phyloP scores from a whole-genome alignment of 495 filamentous ascomycete genomes.

The Cairneyella variabilis region DNA sequence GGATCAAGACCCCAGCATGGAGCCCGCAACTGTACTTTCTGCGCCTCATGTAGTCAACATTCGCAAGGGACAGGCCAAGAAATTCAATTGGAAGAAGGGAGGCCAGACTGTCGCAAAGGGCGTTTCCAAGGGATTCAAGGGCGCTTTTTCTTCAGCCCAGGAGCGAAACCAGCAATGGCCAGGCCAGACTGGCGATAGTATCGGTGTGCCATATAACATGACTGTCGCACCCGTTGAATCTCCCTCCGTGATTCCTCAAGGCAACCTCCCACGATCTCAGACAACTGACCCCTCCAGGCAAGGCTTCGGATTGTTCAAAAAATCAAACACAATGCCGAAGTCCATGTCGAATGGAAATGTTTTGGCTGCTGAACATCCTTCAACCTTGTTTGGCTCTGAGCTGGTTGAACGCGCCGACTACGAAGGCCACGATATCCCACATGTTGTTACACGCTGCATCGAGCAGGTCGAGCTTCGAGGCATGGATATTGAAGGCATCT shows the following conservation, averaged over 20 bases:
- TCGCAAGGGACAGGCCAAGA: conserved; percentile 85
- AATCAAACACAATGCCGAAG: conserved; percentile 39
- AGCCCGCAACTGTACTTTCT: conserved; percentile 52
- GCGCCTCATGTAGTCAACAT: conserved; percentile 91
- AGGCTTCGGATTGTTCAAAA: conserved; percentile 74
- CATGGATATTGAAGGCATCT: conserved; percentile 98
- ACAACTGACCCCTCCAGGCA: conserved; percentile 31
- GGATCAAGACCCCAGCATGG: conserved; percentile 45
- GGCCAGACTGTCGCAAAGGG: conserved; percentile 90
- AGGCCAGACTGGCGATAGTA: conserved; percentile 48
- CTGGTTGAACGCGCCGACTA: conserved; percentile 80
- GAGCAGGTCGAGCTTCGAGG: conserved; percentile 95
- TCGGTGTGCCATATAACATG: conserved; percentile 60
- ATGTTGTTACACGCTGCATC: conserved; percentile 89
- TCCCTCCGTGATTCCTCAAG: conserved; percentile 30
- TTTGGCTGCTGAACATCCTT: conserved; percentile 48
- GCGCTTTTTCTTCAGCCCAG: conserved; percentile 55
- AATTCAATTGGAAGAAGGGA: conserved; percentile 98
- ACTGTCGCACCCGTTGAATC: conserved; percentile 46
- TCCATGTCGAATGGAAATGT: conserved; percentile 52
- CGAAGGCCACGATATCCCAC: conserved; percentile 85
- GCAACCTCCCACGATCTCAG: conserved; percentile 17
- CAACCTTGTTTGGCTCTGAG: conserved; percentile 84
- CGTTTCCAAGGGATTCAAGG: conserved; percentile 87
- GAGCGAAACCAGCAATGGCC: conserved; percentile 37